Evolutionary conservation across 1,284 basidiomycete species (phyloP).

Genomic region (Trichosporon ovoides): DNA sequence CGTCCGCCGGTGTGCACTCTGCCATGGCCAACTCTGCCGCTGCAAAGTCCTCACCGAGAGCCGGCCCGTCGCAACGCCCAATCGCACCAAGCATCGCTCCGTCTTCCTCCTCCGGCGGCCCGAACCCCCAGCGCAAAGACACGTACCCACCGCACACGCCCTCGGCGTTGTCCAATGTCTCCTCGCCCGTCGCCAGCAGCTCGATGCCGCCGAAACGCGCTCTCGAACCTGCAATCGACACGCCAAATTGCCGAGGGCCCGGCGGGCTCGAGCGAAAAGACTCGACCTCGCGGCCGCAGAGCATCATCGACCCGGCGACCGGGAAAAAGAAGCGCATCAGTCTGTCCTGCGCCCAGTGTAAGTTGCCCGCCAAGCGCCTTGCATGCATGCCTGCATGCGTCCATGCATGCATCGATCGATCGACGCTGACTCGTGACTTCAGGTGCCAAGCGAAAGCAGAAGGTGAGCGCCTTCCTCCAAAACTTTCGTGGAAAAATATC

Average conservation of each 20-base stretch:
- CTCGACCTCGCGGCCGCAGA: constrained; percentile 14
- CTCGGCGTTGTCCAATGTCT: constrained; percentile 24
- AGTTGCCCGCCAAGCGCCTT: constrained; percentile 16
- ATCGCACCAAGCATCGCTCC: constrained; percentile 8
- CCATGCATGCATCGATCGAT: neutral
- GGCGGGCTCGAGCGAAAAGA: constrained; percentile 24
- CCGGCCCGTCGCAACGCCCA: constrained; percentile 2
- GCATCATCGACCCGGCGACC: constrained; percentile 21
- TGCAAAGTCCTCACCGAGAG: constrained; percentile 6
- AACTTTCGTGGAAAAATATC: neutral
- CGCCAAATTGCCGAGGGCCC: neutral
- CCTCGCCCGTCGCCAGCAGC: constrained; percentile 21
- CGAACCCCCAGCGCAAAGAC: constrained; percentile 13
- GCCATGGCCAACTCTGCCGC: constrained; percentile 2
- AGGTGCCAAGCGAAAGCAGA: constrained; percentile 48
- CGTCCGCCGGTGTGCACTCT: neutral
- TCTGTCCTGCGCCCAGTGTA: constrained; percentile 48
- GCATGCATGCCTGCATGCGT: no score
- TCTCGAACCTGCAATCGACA: constrained; percentile 13
- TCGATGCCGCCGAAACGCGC: neutral
- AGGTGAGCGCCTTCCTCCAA: constrained; percentile 24
- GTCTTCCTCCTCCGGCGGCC: neutral
- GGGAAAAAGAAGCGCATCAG: constrained; percentile 49
- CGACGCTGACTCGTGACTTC: constrained; percentile 7
- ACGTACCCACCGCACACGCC: constrained; percentile 25